Percentiles rank a stretch among this genome's conserved stretches.
Evolutionary conservation across 352 stramenopile species (phyloP).

Genomic region (Globisporangium emineosum): DNA sequence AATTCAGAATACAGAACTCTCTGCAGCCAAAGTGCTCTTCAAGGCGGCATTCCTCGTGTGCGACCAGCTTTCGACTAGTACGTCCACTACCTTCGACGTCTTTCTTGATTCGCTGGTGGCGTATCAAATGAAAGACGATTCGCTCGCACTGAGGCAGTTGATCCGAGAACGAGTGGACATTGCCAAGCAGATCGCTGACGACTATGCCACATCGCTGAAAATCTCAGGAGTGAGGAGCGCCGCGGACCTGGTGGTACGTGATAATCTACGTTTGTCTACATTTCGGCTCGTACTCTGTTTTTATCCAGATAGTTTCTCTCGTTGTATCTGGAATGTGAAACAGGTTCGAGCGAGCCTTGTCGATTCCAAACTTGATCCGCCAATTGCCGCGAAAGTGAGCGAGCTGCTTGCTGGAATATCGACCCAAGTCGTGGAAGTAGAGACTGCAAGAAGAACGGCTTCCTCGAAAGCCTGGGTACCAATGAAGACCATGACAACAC

Average conservation of each 20-base stretch:
- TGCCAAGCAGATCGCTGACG: constrained; percentile 23
- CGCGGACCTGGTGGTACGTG: constrained; percentile 30
- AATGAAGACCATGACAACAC: neutral
- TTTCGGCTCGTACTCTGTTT: neutral
- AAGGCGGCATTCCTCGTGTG: constrained; percentile 51
- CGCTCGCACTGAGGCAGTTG: constrained; percentile 20
- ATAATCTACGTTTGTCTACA: neutral
- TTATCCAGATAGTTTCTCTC: neutral
- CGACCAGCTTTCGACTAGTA: neutral
- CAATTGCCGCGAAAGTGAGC: constrained; percentile 24
- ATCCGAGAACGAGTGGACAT: constrained; percentile 24
- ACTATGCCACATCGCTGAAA: constrained; percentile 17
- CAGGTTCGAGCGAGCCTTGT: constrained; percentile 17
- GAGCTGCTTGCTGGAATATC: constrained; percentile 20
- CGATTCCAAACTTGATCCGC: constrained; percentile 20
- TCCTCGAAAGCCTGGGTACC: neutral
- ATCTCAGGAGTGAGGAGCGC: constrained; percentile 20
- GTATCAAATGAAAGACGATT: constrained; percentile 22
- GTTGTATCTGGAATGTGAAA: neutral
- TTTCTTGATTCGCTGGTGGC: constrained; percentile 31
- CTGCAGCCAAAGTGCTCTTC: constrained; percentile 39
- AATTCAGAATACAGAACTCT: constrained; percentile 19
- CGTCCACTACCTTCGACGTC: constrained; percentile 4
- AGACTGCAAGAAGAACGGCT: neutral
- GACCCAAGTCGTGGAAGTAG: neutral